phyloP scores from a whole-genome alignment of 1,284 basidiomycete species.

The Trichosporon coremiiforme region DNA sequence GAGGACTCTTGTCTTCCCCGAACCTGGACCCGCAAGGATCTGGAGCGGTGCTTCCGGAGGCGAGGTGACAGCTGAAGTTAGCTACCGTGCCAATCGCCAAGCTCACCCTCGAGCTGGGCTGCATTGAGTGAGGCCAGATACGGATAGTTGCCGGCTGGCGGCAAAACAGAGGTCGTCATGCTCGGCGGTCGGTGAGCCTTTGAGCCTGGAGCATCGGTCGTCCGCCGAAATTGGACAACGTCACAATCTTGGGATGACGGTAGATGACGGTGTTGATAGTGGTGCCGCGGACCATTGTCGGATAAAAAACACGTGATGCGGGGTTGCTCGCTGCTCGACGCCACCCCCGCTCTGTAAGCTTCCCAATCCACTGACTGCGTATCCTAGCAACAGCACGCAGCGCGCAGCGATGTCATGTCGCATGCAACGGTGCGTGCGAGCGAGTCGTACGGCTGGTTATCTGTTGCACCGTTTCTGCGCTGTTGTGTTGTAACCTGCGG shows the following conservation, averaged over 20 bases:
- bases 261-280: constrained; percentile 16
- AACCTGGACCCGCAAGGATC: constrained; percentile 82
- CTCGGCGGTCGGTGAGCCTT: background rate
- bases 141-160: constrained; percentile 31
- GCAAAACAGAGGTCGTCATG: background rate
- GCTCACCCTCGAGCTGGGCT: constrained; percentile 47
- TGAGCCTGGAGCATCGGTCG: constrained; percentile 1
- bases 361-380: background rate
- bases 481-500: too few species aligned
- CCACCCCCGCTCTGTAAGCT: background rate
- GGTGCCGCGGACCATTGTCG: background rate
- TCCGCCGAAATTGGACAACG: background rate
- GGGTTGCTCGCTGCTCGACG: background rate
- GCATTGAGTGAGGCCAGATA: constrained; percentile 47
- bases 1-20: constrained; percentile 70
- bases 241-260: background rate
- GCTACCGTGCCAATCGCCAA: background rate
- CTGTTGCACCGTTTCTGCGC: too few species aligned
- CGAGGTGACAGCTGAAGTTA: constrained; percentile 66
- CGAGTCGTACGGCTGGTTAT: too few species aligned
- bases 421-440: background rate
- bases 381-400: background rate
- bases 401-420: too few species aligned
- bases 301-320: constrained; percentile 8
- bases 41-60: constrained; percentile 68